Evolutionary conservation across 306 rosid genomes (phyloP), one percentile per base, ranked within the genome.

Genomic region (Argentina anserina): DNA sequence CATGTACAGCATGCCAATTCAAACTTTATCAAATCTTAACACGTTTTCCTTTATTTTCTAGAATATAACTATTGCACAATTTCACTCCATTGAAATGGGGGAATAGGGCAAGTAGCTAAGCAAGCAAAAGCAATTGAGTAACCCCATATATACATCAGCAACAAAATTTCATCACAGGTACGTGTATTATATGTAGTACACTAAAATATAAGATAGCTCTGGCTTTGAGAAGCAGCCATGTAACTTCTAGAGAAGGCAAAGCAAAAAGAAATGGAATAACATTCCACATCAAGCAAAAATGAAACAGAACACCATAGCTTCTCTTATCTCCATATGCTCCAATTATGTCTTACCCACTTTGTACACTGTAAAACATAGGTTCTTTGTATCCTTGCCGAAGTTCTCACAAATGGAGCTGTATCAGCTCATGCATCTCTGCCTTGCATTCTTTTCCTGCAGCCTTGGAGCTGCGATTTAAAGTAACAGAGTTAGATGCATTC

Each of bases 381-480:
- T 72, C 28, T 71, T 68, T 52, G 29, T 21, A 53, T 46, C 60
- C 78, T 82, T 71, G 74, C 77, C 79, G 49, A 70, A 33, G 64
- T 78, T 70, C 62, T 62, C 76, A 45, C 69, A 76, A 70, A 40
- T 69, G 42, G 74, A 75, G 79, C 76, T 86, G 86, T 69, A 79
- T 78, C 39, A 86, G 87, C 72, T 80, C 49, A 74, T 39, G 79
- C 85, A 80, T 87, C 82, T 80, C 79, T 80, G 86, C 82, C 84
- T 83, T 67, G 77, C 81, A 74, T 76, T 84, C 84, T 79, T 89
- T 75, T 85, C 92, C 83, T 84, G 90, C 75, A 80, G 80, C 86
- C 83, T 79, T 47, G 86, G 96, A 78, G 89, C 96, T 88, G 88
- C 84, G 86, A 78, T 73, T 75, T 55, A 58, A 74, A 45, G 78